Evolutionary conservation across 371 early-diverging fungal species (phyloP).

Genomic region (Zopfochytrium polystomum): DNA sequence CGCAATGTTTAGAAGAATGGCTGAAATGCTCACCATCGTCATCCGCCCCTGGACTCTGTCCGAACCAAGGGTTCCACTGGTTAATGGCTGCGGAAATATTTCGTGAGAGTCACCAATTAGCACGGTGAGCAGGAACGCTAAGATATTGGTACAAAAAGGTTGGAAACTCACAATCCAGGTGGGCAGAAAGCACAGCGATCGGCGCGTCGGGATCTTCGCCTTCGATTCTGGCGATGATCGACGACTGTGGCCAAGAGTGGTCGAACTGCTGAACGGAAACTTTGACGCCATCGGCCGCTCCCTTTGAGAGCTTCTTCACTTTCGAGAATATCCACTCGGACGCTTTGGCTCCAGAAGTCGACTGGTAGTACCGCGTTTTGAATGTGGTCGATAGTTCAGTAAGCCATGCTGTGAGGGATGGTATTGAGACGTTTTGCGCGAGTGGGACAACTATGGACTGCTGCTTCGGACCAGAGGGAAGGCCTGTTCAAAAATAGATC

Average conservation of each 20-base stretch:
- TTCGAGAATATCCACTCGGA: slow-evolving; percentile 75
- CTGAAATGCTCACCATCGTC: slow-evolving; percentile 18
- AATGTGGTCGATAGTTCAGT: slow-evolving; percentile 66
- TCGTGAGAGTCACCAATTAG: not conserved
- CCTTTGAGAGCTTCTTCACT: slow-evolving; percentile 28
- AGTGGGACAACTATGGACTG: slow-evolving; percentile 58
- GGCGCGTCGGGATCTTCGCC: slow-evolving; percentile 44
- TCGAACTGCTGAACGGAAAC: slow-evolving; percentile 71
- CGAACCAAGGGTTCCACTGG: slow-evolving; percentile 69
- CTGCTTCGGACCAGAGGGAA: slow-evolving; percentile 26
- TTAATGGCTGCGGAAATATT: not conserved
- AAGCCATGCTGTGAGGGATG: slow-evolving; percentile 62
- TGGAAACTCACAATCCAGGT: slow-evolving; percentile 77
- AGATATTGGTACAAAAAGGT: slow-evolving; percentile 2
- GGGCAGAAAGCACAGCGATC: slow-evolving; percentile 81
- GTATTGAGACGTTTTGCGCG: slow-evolving; percentile 57
- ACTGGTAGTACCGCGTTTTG: slow-evolving; percentile 80
- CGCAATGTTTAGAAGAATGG: too few relatives aligned
- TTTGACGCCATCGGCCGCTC: slow-evolving; percentile 29
- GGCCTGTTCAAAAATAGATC: slow-evolving; percentile 26
- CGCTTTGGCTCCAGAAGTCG: slow-evolving; percentile 48
- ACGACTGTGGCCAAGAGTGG: slow-evolving; percentile 66
- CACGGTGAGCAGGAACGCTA: not conserved
- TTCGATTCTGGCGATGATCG: slow-evolving; percentile 61
- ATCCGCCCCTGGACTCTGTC: slow-evolving; percentile 81